These are phyloP conservation scores for Fusarium pininemorale DNA, from an alignment of 2,329 filamentous ascomycete genomes.

Conservation along the genomic window DNA sequence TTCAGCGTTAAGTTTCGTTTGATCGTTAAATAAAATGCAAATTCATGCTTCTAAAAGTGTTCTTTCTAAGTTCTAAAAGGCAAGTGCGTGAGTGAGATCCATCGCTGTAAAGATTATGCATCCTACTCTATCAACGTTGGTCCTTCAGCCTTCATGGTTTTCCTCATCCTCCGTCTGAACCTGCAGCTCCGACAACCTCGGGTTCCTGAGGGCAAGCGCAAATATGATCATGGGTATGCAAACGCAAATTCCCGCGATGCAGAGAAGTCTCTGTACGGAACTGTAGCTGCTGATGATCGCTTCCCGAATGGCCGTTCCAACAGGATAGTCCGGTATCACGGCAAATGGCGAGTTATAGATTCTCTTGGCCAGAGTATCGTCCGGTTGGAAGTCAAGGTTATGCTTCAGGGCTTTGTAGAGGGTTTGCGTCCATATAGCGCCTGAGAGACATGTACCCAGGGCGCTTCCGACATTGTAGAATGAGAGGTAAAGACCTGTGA, in stretches of 20 bases:
- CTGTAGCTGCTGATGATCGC: constrained; percentile 58
- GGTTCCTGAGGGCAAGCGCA: constrained; percentile 55
- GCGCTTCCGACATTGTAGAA: constrained; percentile 55
- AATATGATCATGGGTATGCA: constrained; percentile 59
- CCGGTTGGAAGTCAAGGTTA: constrained; percentile 48
- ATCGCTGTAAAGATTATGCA: fast-evolving
- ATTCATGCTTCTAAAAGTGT: not conserved
- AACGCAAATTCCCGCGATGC: constrained; percentile 56
- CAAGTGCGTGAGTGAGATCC: not conserved
- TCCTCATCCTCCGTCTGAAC: constrained; percentile 36
- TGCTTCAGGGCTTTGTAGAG: constrained; percentile 46
- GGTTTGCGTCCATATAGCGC: constrained; percentile 55
- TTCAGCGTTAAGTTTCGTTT: not conserved
- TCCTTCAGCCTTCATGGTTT: not conserved
- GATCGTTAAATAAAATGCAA: not conserved
- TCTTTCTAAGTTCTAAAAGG: not conserved
- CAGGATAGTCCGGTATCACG: constrained; percentile 46
- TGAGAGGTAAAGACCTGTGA: constrained; percentile 52
- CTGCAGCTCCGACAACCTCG: constrained; percentile 52
- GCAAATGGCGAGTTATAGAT: constrained; percentile 52
- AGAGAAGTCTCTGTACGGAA: constrained; percentile 55
- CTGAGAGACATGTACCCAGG: constrained; percentile 52
- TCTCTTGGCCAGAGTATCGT: constrained; percentile 47
- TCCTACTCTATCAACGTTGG: not conserved
- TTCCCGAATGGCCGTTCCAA: constrained; percentile 55